Evolutionary conservation across 176 grass and related monocot species (phyloP), one percentile per base, ranked within the genome.

Genomic region (Ananas comosus): DNA sequence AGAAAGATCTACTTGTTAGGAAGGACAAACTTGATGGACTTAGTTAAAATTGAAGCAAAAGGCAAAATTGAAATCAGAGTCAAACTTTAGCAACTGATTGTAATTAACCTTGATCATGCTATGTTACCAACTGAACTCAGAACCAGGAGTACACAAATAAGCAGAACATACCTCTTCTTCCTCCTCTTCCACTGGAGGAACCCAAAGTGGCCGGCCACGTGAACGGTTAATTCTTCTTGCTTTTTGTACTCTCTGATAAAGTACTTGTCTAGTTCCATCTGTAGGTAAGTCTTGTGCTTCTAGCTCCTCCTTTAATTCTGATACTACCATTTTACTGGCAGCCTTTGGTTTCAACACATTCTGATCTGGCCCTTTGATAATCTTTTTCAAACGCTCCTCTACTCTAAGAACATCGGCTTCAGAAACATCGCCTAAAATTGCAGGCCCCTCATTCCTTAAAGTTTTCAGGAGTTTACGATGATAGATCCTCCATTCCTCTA

Each of bases 301-400:
- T 53, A 96, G 81, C 76, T 96, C 92, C 63, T 80, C 87, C 76
- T 91, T 96, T 70, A 96, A 73, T 71, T 96, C 92, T 50, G 86
- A 86, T 22, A 96, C 92, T 75, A 96, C 73, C 92, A 92, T 96
- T 85, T 96, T 96, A 81, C 92, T 96, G 22, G 92, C 92, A n/a
- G 92, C 92, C 64, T 96, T 96, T 23, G 92, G 92, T 76, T 89
- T 96, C 56, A 74, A 72, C 77, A 80, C 88, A 85, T 92, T 91
- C 68, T 80, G 91, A 72, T 82, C 83, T 73, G 81, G 78, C 29
- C 82, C 85, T 66, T 73, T 91, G 76, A 89, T 83, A 73, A 96
- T 72, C 16, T 87, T 91, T 77, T 82, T 91, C 51, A 96, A 76
- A 69, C 81, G 82, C 67, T 96, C 88, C 13, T 82, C 53, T 64